phyloP scores from a whole-genome alignment of 2,329 filamentous ascomycete genomes.

The Ilyonectria sp. region DNA sequence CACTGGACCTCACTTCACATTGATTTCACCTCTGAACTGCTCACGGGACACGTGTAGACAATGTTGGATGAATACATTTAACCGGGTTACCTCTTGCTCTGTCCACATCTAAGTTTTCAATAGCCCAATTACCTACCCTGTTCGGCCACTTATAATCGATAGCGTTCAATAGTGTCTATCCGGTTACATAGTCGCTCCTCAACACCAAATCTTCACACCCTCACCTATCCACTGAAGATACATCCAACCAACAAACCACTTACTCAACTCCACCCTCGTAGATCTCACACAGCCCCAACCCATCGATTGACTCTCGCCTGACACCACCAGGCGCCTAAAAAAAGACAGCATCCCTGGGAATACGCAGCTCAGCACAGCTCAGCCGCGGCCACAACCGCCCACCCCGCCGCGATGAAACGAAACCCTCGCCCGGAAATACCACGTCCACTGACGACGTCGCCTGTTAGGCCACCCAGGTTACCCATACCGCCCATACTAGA shows the following conservation, averaged over 20 bases:
- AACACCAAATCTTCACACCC: constrained; percentile 13
- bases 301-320: background rate
- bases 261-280: background rate
- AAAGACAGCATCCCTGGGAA: background rate
- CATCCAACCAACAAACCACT: constrained; percentile 1
- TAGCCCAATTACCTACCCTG: background rate
- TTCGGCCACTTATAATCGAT: background rate
- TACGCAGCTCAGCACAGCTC: background rate
- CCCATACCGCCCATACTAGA: background rate
- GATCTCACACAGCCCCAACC: background rate
- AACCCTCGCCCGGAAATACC: background rate
- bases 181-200: background rate
- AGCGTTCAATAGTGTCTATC: background rate
- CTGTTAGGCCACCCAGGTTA: background rate
- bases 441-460: background rate
- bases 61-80: no score
- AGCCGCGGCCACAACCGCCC: background rate
- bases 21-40: no score
- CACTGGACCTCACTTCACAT: no score
- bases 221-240: background rate
- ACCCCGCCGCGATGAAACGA: constrained; percentile 14
- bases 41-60: no score
- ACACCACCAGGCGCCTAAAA: background rate
- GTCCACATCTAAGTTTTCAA: no score
- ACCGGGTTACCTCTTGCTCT: no score